Evolutionary conservation across 371 early-diverging fungal species (phyloP).

Genomic region (Saksenaea vasiformis): DNA sequence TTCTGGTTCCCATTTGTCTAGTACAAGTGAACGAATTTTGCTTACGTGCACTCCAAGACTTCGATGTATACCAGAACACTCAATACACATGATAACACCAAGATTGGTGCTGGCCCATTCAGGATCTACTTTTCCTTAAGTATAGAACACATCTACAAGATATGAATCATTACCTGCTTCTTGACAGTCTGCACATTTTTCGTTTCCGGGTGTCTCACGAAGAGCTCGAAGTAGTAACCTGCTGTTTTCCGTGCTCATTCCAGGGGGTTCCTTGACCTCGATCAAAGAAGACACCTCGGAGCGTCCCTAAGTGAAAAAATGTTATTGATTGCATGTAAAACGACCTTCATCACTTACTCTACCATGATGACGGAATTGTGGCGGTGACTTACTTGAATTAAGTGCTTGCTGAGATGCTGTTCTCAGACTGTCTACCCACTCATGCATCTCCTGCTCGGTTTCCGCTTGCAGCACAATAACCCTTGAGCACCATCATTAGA

Average conservation of each 20-base stretch:
- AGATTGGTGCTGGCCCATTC: slow-evolving; percentile 95
- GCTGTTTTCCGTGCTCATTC: slow-evolving; percentile 20
- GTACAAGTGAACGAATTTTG: slow-evolving; percentile 81
- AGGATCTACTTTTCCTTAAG: slow-evolving; percentile 45
- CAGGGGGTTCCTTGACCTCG: slow-evolving; percentile 9
- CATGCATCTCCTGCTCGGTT: slow-evolving; percentile 70
- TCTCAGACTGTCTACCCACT: slow-evolving; percentile 81
- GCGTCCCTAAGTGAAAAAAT: not conserved
- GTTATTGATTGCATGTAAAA: not conserved
- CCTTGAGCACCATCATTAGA: slow-evolving; percentile 20
- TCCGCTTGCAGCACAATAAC: slow-evolving; percentile 83
- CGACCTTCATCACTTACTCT: slow-evolving; percentile 10
- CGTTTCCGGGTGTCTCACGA: slow-evolving; percentile 62
- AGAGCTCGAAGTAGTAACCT: slow-evolving; percentile 30
- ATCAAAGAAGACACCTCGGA: slow-evolving; percentile 10
- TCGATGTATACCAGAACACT: slow-evolving; percentile 97
- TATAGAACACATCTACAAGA: not conserved
- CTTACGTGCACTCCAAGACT: slow-evolving; percentile 92
- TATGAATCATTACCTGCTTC: slow-evolving; percentile 25
- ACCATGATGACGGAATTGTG: slow-evolving; percentile 28
- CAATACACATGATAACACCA: slow-evolving; percentile 93
- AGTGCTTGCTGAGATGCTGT: slow-evolving; percentile 71
- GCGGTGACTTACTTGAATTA: slow-evolving; percentile 52
- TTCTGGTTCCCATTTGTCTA: slow-evolving; percentile 92
- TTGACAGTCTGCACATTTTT: slow-evolving; percentile 82